Conservation (phyloP, 805 yeast genomes). For the Kazachstania bromeliacearum region DNA sequence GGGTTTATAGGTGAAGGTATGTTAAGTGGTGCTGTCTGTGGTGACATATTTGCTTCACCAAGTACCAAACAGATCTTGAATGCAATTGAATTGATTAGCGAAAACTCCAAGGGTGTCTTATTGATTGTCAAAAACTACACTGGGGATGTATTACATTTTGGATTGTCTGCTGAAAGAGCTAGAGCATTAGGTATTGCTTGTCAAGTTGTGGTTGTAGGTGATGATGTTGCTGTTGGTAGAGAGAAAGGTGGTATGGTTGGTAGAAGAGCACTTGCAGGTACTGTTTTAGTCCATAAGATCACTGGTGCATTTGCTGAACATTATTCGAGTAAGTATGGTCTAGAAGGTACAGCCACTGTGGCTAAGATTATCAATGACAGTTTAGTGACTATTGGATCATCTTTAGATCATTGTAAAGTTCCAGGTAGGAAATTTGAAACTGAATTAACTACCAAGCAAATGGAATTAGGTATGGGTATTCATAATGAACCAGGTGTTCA, state of each 20-base stretch:
- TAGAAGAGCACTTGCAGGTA: conserved; percentile 90
- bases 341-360: conserved; percentile 45
- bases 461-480: conserved; percentile 91
- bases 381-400: conserved; percentile 80
- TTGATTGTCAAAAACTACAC: conserved; percentile 86
- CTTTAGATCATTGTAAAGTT: conserved; percentile 80
- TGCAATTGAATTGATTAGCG: conserved; percentile 38
- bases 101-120: conserved; percentile 46
- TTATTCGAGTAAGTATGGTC: conserved; percentile 32
- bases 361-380: conserved; percentile 56
- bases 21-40: conserved; percentile 81
- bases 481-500: conserved; percentile 89
- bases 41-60: conserved; percentile 90
- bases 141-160: conserved; percentile 89
- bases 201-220: conserved; percentile 72
- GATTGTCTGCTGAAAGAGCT: conserved; percentile 83
- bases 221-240: conserved; percentile 91
- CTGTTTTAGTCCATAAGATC: conserved; percentile 75
- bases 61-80: conserved; percentile 80
- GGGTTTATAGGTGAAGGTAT: conserved; percentile 83
- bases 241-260: conserved; percentile 87
- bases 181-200: conserved; percentile 64
- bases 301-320: conserved; percentile 62
- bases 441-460: conserved; percentile 47
- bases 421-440: conserved; percentile 67